Evolutionary conservation across 176 grass and related monocot species (phyloP).

Genomic region (Puccinellia tenuiflora): DNA sequence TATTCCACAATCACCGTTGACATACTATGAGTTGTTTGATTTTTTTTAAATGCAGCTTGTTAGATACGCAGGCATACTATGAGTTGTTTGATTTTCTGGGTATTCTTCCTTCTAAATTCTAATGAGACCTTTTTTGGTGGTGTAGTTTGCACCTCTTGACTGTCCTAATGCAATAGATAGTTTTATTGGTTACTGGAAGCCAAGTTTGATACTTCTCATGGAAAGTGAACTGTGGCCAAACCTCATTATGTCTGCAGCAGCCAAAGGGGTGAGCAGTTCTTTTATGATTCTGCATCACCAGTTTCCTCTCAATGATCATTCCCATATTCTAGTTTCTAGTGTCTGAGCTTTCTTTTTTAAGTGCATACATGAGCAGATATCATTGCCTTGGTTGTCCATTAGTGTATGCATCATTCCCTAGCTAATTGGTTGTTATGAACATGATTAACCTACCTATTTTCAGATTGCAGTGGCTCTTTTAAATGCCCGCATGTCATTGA

Average conservation of each 20-base stretch:
- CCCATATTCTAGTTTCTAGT: slow-evolving; percentile 9
- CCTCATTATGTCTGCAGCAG: slow-evolving; percentile 72
- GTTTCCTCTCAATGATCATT: neutral
- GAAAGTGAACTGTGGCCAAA: slow-evolving; percentile 98
- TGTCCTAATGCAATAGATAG: slow-evolving; percentile 49
- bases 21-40: too few species aligned
- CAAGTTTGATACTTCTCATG: slow-evolving; percentile 68
- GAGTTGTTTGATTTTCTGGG: neutral
- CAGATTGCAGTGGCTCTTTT: slow-evolving; percentile 81
- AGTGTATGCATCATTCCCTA: neutral
- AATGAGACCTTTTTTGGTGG: neutral
- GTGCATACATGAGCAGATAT: neutral
- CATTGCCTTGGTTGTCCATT: neutral
- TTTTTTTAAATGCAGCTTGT: neutral
- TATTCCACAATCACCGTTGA: neutral
- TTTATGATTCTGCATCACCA: neutral
- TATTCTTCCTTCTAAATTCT: neutral
- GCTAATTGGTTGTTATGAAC: neutral
- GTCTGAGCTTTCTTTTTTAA: neutral
- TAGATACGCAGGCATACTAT: neutral
- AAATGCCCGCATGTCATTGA: slow-evolving; percentile 84
- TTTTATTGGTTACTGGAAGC: slow-evolving; percentile 81
- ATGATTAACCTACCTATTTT: slow-evolving; percentile 22
- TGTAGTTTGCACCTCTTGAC: slow-evolving; percentile 87
- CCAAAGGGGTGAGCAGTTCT: slow-evolving; percentile 53